These are phyloP conservation scores for Volvox carteri DNA, from an alignment of 163 green algal genomes.

Conservation along the genomic window DNA sequence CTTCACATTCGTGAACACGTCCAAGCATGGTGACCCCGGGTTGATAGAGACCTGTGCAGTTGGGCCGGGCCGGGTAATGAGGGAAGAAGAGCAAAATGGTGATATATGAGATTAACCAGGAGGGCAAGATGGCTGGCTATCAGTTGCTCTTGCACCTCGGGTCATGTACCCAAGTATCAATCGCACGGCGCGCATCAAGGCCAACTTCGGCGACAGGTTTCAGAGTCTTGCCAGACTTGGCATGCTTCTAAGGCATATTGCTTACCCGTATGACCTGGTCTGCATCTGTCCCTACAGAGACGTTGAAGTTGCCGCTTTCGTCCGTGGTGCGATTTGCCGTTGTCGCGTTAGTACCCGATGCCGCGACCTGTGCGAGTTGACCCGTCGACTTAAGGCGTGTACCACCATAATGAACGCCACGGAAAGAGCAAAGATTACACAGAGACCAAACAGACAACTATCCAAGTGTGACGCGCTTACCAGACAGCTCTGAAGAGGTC, in stretches of 20 bases:
- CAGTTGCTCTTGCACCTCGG: no score
- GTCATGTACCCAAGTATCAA: no score
- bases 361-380: background rate
- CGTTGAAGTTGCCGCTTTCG: constrained; percentile 8
- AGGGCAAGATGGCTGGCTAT: no score
- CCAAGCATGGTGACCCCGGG: background rate
- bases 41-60: background rate
- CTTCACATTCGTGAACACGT: background rate
- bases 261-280: background rate
- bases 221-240: no score
- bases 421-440: no score
- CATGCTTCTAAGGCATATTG: background rate
- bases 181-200: no score
- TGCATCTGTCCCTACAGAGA: background rate
- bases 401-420: no score
- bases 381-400: background rate
- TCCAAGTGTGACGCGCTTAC: constrained; percentile 10
- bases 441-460: no score
- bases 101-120: no score
- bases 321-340: background rate
- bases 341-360: background rate
- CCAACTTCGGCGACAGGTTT: no score
- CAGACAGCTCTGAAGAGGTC: constrained; percentile 6
- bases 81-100: no score
- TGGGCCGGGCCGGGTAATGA: no score